Base-by-base conservation (phyloP, 768 basidiomycete species). In the Rhodotorula sphaerocarpa region DNA sequence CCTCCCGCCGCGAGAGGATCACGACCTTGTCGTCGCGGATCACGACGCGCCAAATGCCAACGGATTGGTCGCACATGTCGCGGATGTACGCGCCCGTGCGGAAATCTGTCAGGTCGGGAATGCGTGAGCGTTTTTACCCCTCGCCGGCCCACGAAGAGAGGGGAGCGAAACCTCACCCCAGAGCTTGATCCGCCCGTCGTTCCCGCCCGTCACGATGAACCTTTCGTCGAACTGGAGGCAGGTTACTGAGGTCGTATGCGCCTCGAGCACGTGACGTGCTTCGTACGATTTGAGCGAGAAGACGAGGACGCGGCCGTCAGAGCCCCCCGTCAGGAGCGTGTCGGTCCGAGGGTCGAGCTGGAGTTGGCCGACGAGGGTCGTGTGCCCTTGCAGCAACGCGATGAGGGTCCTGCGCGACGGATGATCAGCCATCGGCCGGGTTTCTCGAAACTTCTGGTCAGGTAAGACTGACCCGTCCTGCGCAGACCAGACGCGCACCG, bases 401-500 rank as follows among this genome's bases (percentile, higher is more conserved):
- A 85, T 72, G 72, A 90, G 93, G 59, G 84, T 78, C 11, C 89
- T 91, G 74, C 2, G 30, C 2, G 7, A 12, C 20, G 25, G 39
- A 27, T n/a, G n/a, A n/a, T n/a, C n/a, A n/a, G n/a, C n/a, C n/a
- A n/a, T n/a, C n/a, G n/a, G n/a, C n/a, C n/a, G n/a, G n/a, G n/a
- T n/a, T n/a, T n/a, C n/a, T n/a, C n/a, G n/a, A n/a, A n/a, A n/a
- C n/a, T n/a, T n/a, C n/a, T n/a, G n/a, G n/a, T n/a, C n/a, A n/a
- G n/a, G n/a, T n/a, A n/a, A n/a, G n/a, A n/a, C 84, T 68, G 72
- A 91, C 90, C 92, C 92, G 44, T 86, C 85, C 15, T 80, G 77
- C 0, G 88, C 86, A 66, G 86, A 84, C 93, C 93, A 97, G 0
- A 96, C 82, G 6, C 91, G 79, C 6, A 95, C 87, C 2, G 86